These are phyloP conservation scores for Schrenkiella parvula DNA, from an alignment of 345 rosid genomes.

Conservation along the genomic window DNA sequence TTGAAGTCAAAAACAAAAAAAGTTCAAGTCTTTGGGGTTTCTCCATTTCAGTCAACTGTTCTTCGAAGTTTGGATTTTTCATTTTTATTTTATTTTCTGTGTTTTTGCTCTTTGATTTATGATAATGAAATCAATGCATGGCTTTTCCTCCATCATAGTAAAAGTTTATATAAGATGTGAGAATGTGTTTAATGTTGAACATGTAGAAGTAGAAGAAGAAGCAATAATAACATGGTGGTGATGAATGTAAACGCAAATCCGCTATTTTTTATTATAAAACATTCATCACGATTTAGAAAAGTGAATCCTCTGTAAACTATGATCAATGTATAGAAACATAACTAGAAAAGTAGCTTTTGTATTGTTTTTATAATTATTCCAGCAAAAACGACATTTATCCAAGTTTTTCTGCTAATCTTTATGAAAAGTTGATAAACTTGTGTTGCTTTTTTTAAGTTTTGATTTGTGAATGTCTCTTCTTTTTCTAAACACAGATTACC, in stretches of 20 bases:
- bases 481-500: conserved; percentile 40
- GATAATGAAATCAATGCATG: neutral
- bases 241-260: neutral
- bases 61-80: neutral
- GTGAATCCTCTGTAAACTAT: neutral
- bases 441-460: neutral
- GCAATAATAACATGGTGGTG: neutral
- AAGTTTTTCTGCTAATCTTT: neutral
- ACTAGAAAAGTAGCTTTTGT: neutral
- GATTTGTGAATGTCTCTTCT: neutral
- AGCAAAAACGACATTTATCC: neutral
- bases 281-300: neutral
- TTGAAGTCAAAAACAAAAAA: neutral
- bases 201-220: neutral
- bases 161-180: neutral
- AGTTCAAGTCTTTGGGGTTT: neutral
- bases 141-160: too few relatives aligned
- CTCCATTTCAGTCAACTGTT: neutral
- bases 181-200: neutral
- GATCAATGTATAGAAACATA: too few relatives aligned
- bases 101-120: neutral
- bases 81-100: neutral
- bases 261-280: neutral
- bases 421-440: neutral
- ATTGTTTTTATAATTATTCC: neutral